Evolutionary conservation across 768 basidiomycete species (phyloP).

Genomic region (Suillus decipiens): DNA sequence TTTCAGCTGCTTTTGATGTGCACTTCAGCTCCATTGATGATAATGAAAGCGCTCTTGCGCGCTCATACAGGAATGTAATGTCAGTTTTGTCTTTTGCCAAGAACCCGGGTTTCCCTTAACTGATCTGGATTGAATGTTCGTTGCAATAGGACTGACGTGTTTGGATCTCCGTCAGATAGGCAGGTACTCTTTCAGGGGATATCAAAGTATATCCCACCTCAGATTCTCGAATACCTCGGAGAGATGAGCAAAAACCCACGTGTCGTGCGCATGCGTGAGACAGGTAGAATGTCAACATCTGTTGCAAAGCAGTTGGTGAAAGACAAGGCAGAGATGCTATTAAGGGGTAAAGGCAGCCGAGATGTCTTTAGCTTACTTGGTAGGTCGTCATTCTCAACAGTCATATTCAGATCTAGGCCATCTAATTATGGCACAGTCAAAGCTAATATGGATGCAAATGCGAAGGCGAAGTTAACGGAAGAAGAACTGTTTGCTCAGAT

Average conservation of each 20-base stretch:
- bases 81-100: neutral
- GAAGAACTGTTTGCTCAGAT: conserved; percentile 17
- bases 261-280: conserved; percentile 9
- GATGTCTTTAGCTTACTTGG: conserved; percentile 39
- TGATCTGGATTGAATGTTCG: neutral
- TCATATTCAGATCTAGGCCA: neutral
- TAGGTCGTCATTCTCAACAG: conserved; percentile 15
- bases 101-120: neutral
- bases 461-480: conserved; percentile 25
- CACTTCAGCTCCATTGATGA: conserved; percentile 42
- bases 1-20: conserved; percentile 50
- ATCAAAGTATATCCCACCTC: conserved; percentile 31
- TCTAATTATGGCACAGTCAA: conserved; percentile 19
- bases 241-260: conserved; percentile 28
- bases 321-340: conserved; percentile 17
- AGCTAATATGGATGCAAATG: conserved; percentile 30
- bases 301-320: conserved; percentile 15
- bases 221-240: conserved; percentile 36
- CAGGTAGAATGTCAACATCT: neutral
- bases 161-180: conserved; percentile 12
- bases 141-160: conserved; percentile 10
- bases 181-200: conserved; percentile 35
- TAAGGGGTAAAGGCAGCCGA: conserved; percentile 8
- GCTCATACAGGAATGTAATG: conserved; percentile 11
- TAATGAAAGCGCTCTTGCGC: conserved; percentile 10